These are phyloP conservation scores for Plasmodium berghei DNA, from an alignment of 169 alveolate species.

Conservation along the genomic window DNA sequence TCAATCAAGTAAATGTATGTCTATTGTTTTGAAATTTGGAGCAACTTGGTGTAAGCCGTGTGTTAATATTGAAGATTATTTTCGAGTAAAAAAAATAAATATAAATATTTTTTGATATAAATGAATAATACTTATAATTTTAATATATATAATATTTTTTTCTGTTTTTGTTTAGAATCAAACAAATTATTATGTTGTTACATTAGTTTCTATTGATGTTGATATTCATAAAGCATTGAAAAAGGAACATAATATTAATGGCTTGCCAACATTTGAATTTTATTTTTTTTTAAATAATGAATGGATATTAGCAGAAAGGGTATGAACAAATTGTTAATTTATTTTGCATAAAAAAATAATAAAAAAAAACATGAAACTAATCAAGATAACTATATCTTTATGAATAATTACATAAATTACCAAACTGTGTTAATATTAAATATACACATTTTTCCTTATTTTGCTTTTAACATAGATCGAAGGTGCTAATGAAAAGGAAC, in stretches of 20 bases:
- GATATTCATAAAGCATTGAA: slow-evolving; percentile 30
- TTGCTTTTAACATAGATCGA: slow-evolving; percentile 16
- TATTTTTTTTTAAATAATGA: slow-evolving; percentile 48
- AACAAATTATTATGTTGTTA: slow-evolving; percentile 11
- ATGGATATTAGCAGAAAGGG: slow-evolving; percentile 47
- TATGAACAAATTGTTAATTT: slow-evolving; percentile 4
- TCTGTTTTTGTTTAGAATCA: slow-evolving; percentile 8
- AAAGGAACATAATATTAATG: slow-evolving; percentile 35
- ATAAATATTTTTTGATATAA: neutral
- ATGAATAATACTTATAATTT: neutral
- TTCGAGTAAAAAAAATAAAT: slow-evolving; percentile 31
- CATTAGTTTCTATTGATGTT: slow-evolving; percentile 58
- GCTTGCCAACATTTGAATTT: slow-evolving; percentile 53
- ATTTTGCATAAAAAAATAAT: neutral
- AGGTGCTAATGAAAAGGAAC: slow-evolving; percentile 36
- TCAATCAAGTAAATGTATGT: slow-evolving; percentile 14
- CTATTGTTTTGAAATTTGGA: slow-evolving; percentile 62
- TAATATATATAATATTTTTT: neutral
- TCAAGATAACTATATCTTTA: no score
- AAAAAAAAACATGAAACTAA: no score
- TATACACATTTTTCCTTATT: slow-evolving; percentile 2
- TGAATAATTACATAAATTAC: no score
- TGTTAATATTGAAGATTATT: slow-evolving; percentile 25
- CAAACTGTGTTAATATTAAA: no score
- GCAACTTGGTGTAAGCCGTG: slow-evolving; percentile 72